These are phyloP conservation scores for Cylindrotheca closterium DNA, from an alignment of 108 stramenopile genomes.

Conservation along the genomic window DNA sequence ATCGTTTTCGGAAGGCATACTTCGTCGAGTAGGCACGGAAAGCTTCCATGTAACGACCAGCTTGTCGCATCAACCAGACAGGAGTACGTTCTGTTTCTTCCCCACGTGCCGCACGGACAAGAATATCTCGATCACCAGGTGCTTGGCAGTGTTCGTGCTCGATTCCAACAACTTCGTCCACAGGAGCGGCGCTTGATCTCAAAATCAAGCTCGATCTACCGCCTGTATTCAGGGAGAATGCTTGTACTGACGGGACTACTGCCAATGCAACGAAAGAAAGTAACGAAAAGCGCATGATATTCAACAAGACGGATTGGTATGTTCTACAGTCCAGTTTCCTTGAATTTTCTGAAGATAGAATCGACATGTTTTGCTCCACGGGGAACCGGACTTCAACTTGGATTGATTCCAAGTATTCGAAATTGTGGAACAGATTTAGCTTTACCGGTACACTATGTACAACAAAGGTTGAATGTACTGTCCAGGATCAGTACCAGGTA, in stretches of 20 bases:
- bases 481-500: background rate
- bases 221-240: constrained; percentile 13
- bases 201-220: background rate
- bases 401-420: too few species aligned
- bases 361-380: too few species aligned
- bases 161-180: constrained; percentile 19
- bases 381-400: too few species aligned
- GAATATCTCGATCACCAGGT: constrained; percentile 85
- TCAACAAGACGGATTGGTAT: too few species aligned
- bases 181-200: constrained; percentile 9
- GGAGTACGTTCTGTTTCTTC: constrained; percentile 92
- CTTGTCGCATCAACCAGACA: constrained; percentile 99
- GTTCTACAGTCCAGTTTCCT: too few species aligned
- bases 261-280: background rate
- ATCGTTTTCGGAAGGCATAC: constrained; percentile 90
- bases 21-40: constrained; percentile 95
- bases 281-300: constrained; percentile 9
- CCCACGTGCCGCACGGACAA: constrained; percentile 94
- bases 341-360: too few species aligned
- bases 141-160: constrained; percentile 44
- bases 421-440: too few species aligned
- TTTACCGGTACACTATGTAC: too few species aligned
- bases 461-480: background rate
- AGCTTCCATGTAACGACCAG: constrained; percentile 97
- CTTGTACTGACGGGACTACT: background rate